Percentiles rank a stretch among this genome's conserved stretches.
These are phyloP conservation scores for Arachis stenosperma DNA, from an alignment of 306 rosid genomes.

Conservation along the genomic window DNA sequence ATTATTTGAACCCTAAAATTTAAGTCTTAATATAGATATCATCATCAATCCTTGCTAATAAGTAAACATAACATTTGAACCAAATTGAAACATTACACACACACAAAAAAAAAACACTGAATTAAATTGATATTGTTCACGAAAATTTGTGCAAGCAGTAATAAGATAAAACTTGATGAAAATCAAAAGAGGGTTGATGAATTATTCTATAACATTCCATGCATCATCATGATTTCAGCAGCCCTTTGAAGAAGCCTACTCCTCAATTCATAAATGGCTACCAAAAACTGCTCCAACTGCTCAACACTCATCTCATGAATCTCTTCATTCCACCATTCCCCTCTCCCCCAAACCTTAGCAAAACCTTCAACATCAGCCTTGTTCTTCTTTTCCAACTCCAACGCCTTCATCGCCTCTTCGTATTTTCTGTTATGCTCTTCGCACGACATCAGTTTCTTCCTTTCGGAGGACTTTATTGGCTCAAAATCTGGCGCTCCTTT, in stretches of 20 bases:
- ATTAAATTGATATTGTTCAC: too few relatives aligned
- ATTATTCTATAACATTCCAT: not conserved
- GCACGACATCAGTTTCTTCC: not conserved
- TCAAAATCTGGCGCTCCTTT: not conserved
- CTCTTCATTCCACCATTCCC: constrained; percentile 49
- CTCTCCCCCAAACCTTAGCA: constrained; percentile 18
- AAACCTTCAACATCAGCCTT: constrained; percentile 7
- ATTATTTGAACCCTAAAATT: too few relatives aligned
- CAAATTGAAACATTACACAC: too few relatives aligned
- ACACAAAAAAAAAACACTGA: too few relatives aligned
- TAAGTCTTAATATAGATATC: too few relatives aligned
- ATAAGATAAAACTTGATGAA: not conserved
- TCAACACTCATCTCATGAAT: constrained; percentile 43
- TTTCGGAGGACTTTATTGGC: not conserved
- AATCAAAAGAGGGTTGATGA: not conserved
- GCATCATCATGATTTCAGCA: constrained; percentile 8
- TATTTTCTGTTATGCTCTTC: constrained; percentile 38
- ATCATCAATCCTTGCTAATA: too few relatives aligned
- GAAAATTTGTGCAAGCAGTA: too few relatives aligned
- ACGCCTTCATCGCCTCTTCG: constrained; percentile 36
- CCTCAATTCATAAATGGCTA: constrained; percentile 45
- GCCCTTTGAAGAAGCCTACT: constrained; percentile 36
- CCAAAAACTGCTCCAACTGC: constrained; percentile 41
- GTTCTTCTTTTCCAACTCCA: constrained; percentile 46
- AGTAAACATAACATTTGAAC: too few relatives aligned